Percentiles rank a stretch among this genome's conserved stretches.
Conservation (phyloP, 2,329 filamentous ascomycete genomes). For the Gaeumannomyces sp. region DNA sequence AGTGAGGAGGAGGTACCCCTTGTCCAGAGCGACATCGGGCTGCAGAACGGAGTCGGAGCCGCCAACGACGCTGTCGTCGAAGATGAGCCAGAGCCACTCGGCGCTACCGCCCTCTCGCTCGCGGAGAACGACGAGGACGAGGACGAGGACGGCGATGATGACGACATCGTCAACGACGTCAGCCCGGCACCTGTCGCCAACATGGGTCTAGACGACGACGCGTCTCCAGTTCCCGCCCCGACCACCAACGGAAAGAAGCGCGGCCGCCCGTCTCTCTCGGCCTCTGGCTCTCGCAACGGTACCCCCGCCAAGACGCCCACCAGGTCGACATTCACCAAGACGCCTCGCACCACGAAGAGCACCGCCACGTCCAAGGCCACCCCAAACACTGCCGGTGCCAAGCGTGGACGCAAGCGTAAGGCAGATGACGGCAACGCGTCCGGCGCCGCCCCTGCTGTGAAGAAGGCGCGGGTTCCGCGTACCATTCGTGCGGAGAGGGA, state of each 20-base stretch:
- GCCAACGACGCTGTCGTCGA: slow-evolving; percentile 1
- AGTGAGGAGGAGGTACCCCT: background rate
- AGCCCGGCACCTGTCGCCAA: background rate
- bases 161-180: background rate
- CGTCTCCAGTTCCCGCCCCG: background rate
- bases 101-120: slow-evolving; percentile 2
- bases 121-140: slow-evolving; percentile 8
- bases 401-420: slow-evolving; percentile 19
- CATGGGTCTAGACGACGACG: background rate
- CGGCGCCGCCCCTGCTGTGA: slow-evolving; percentile 13
- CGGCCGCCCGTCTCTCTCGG: slow-evolving; percentile 6
- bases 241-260: slow-evolving; percentile 9
- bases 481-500: background rate
- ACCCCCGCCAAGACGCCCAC: slow-evolving; percentile 10
- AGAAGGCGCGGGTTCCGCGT: slow-evolving; percentile 14
- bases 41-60: background rate
- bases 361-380: background rate
- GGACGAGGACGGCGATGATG: background rate
- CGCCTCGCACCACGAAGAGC: slow-evolving; percentile 3
- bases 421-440: slow-evolving; percentile 12
- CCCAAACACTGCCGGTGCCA: background rate
- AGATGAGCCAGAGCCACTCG: slow-evolving; percentile 2
- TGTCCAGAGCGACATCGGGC: background rate
- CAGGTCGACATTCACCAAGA: background rate
- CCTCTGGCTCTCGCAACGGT: slow-evolving; percentile 5